These are phyloP conservation scores for Boletus pseudo-olivaceus DNA, from an alignment of 768 basidiomycete species.

Conservation along the genomic window DNA sequence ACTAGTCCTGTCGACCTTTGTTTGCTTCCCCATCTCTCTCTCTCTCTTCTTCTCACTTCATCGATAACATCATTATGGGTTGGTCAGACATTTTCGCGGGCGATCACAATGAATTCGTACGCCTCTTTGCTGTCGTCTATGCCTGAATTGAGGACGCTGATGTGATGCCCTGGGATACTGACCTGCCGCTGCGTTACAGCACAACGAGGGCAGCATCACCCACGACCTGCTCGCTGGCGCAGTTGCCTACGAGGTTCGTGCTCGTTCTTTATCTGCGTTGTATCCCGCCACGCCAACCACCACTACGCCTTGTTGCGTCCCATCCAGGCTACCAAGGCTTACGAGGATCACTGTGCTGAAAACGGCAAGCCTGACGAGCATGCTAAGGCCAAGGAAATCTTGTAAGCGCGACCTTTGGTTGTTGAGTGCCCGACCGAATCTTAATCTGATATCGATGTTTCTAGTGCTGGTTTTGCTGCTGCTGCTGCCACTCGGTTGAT, in stretches of 20 bases:
- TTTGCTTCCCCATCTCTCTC: background rate
- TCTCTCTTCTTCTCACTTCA: background rate
- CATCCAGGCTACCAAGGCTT: slow-evolving; percentile 16
- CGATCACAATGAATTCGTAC: slow-evolving; percentile 1
- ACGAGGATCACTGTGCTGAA: slow-evolving; percentile 9
- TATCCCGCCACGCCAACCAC: background rate
- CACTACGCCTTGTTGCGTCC: too few relatives aligned
- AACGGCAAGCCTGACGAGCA: slow-evolving; percentile 21
- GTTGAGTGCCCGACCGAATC: background rate
- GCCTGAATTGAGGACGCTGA: background rate
- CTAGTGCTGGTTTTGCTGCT: slow-evolving; percentile 10
- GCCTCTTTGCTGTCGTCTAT: background rate
- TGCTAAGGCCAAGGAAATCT: slow-evolving; percentile 20
- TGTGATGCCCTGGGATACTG: background rate
- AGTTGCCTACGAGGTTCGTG: slow-evolving; percentile 16
- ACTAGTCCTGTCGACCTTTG: background rate
- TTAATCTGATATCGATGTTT: background rate
- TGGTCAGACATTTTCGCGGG: background rate
- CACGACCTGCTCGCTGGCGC: slow-evolving; percentile 23
- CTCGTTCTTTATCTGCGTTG: background rate
- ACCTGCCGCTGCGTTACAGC: background rate
- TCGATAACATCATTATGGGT: slow-evolving; percentile 13
- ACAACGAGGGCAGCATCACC: slow-evolving; percentile 11
- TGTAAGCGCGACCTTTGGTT: slow-evolving; percentile 7
- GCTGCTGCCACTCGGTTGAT: slow-evolving; percentile 4